Percentiles rank a stretch among this genome's conserved stretches.
Evolutionary conservation across 345 rosid species (phyloP).

Genomic region (Eucalyptus dawsonii): DNA sequence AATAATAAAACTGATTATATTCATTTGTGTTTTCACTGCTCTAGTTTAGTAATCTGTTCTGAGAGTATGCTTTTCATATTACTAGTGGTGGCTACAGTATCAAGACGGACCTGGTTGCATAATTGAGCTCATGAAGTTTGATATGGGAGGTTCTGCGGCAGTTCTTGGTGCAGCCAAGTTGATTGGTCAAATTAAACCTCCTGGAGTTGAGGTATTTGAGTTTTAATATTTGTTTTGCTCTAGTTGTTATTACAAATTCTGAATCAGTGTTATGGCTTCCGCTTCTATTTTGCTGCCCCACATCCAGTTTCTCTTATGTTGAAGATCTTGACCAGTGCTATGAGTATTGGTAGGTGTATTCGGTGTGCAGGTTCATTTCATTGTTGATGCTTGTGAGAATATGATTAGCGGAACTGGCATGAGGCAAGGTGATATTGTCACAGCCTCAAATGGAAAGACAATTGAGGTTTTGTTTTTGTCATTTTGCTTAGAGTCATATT

Average conservation of each 20-base stretch:
- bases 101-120: slow-evolving; percentile 75
- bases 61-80: background rate
- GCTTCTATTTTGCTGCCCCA: background rate
- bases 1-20: background rate
- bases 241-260: background rate
- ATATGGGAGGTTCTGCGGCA: slow-evolving; percentile 96
- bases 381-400: slow-evolving; percentile 95
- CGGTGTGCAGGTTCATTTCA: slow-evolving; percentile 60
- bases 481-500: background rate
- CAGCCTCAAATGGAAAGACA: slow-evolving; percentile 91
- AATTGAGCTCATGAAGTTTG: slow-evolving; percentile 84
- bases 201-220: slow-evolving; percentile 65
- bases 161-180: slow-evolving; percentile 95
- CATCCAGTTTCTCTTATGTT: background rate
- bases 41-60: background rate
- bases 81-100: slow-evolving; percentile 92
- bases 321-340: background rate
- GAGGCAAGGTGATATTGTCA: slow-evolving; percentile 92
- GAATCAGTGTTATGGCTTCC: background rate
- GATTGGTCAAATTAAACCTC: slow-evolving; percentile 82
- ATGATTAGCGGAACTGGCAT: slow-evolving; percentile 99
- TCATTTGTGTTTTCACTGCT: background rate
- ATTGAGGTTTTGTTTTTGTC: slow-evolving; percentile 42
- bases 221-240: background rate
- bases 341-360: background rate